Conservation (phyloP, 192 early-diverging fungal genomes). For the Spinellus fusiger region DNA sequence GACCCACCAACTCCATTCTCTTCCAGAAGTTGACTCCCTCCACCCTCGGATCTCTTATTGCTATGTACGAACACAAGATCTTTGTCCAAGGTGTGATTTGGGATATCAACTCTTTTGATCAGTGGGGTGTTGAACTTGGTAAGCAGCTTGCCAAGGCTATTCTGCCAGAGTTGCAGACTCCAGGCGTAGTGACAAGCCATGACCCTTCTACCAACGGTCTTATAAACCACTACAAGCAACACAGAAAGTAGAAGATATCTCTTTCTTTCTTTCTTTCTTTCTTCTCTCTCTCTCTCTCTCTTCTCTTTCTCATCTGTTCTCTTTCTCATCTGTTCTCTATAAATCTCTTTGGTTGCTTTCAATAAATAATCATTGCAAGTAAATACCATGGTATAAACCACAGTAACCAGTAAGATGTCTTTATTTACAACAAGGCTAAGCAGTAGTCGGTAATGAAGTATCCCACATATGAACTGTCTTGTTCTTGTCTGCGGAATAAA, state of each 20-base stretch:
- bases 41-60: constrained; percentile 88
- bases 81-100: constrained; percentile 97
- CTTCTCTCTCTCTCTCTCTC: background rate
- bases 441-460: background rate
- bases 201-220: constrained; percentile 95
- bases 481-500: constrained; percentile 70
- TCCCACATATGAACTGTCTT: constrained; percentile 55
- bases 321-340: background rate
- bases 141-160: constrained; percentile 98
- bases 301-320: background rate
- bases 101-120: constrained; percentile 97
- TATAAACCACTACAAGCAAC: constrained; percentile 85
- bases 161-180: constrained; percentile 75
- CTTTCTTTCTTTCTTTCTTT: background rate
- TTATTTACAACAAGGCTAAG: too few species aligned
- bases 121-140: constrained; percentile 95
- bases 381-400: background rate
- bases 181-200: constrained; percentile 59
- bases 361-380: background rate
- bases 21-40: constrained; percentile 89
- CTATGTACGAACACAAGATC: constrained; percentile 99
- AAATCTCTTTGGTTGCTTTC: background rate
- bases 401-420: too few species aligned
- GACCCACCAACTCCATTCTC: constrained; percentile 94
- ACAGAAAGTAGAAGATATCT: constrained; percentile 32